These are phyloP conservation scores for Nepenthes alata DNA, from an alignment of 179 eudicot genomes.

Conservation along the genomic window DNA sequence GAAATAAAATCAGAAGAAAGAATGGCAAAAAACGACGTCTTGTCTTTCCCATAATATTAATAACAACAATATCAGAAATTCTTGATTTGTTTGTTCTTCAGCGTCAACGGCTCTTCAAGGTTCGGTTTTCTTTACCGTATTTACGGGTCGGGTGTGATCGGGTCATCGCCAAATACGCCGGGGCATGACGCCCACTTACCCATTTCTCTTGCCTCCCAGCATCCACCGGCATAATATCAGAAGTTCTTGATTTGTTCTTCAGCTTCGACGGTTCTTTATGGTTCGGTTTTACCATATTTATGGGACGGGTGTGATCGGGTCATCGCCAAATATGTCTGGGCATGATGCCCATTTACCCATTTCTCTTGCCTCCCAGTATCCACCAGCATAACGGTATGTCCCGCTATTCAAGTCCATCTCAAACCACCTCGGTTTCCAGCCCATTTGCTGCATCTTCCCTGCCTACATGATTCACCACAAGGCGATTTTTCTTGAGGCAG, in stretches of 20 bases:
- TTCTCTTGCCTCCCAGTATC: constrained; percentile 66
- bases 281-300: too few species aligned
- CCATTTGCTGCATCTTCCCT: constrained; percentile 52
- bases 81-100: too few species aligned
- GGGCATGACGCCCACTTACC: constrained; percentile 53
- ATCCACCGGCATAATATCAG: constrained; percentile 35
- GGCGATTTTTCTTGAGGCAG: too few species aligned
- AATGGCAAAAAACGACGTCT: too few species aligned
- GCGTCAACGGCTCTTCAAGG: too few species aligned
- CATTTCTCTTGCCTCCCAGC: constrained; percentile 57
- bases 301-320: constrained; percentile 3
- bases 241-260: too few species aligned
- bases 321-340: constrained; percentile 51
- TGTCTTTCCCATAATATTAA: too few species aligned
- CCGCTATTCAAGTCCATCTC: constrained; percentile 33
- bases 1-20: too few species aligned
- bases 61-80: too few species aligned
- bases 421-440: constrained; percentile 70
- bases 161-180: constrained; percentile 43
- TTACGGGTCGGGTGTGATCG: not conserved
- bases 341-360: constrained; percentile 45
- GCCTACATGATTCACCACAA: constrained; percentile 20
- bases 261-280: too few species aligned
- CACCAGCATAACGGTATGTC: constrained; percentile 34
- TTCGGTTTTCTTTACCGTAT: too few species aligned